Evolutionary conservation across 768 basidiomycete genomes (phyloP), one percentile per base, ranked within the genome.

Genomic region (Tephrocybe sp.): DNA sequence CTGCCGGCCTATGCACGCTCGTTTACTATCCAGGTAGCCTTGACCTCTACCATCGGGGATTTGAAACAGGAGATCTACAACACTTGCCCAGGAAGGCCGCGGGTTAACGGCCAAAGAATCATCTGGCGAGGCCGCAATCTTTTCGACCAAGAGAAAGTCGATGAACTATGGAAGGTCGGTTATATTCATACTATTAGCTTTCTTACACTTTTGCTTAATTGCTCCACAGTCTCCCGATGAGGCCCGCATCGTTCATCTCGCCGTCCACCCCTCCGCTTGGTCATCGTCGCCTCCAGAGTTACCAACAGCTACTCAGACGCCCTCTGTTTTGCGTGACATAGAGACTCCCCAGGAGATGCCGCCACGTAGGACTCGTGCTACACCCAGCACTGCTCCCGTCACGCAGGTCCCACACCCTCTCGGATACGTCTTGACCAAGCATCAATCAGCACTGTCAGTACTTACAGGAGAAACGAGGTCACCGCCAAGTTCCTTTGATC

Each of bases 211-310:
- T 20, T 52, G 44, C 42, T 32, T 56, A 53, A 47, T 49, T 32
- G 51, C 39, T 52, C 33, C 58, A 32, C 60, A 89, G 87, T 69
- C 70, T 39, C 65, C 69, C 35, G 77, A 78, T 49, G 84, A 85
- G 46, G 74, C 79, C 20, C 79, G 77, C 38, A 73, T 83, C 49
- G 71, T 91, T 38, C 89, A 90, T 67, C 73, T 92, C 17, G 84
- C 87, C 12, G 88, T 92, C n/a, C 84, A 85, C 62, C 85, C 87
- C 19, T 85, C 85, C 22, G 85, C 85, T 47, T 92, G 89, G 89
- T 73, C 75, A 35, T 68, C 74, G 19, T 54, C 67, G 11, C 84
- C 85, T 22, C 84, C 80, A 11, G 67, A 65, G 34, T 54, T 62
- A 26, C 56, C 65, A 0, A 48, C 63, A 45, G 30, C 60, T 13